Conservation (phyloP, 805 yeast genomes). For the Citeromyces nyonsensis region DNA sequence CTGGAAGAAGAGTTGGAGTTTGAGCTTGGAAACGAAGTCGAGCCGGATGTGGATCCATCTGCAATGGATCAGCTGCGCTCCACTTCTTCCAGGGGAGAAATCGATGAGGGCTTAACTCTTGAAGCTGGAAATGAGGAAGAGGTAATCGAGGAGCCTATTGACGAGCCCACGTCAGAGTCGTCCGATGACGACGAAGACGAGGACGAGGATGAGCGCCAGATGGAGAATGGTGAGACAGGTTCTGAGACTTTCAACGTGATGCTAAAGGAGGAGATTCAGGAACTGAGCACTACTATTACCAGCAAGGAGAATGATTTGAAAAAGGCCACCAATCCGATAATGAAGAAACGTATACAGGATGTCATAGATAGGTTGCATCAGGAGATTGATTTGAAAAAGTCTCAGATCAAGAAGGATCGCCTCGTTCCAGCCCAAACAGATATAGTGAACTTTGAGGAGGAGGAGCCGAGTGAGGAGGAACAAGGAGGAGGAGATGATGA, state of each 20-base stretch:
- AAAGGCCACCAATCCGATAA: conserved; percentile 67
- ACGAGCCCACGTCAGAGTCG: conserved; percentile 8
- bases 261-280: conserved; percentile 73
- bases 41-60: neutral
- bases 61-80: neutral
- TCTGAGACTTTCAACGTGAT: conserved; percentile 55
- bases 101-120: conserved; percentile 5
- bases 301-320: conserved; percentile 60
- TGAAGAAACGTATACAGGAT: conserved; percentile 75
- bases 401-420: conserved; percentile 18
- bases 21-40: neutral
- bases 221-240: conserved; percentile 28
- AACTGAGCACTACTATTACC: conserved; percentile 61
- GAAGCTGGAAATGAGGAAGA: conserved; percentile 14
- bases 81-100: conserved; percentile 10
- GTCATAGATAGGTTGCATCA: conserved; percentile 64
- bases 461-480: conserved; percentile 11
- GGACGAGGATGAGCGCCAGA: conserved; percentile 27
- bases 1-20: conserved; percentile 6
- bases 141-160: conserved; percentile 10
- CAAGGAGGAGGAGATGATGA: conserved; percentile 9
- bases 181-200: conserved; percentile 8
- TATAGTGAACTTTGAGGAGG: conserved; percentile 4
- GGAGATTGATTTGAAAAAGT: conserved; percentile 63
- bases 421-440: conserved; percentile 8